Evolutionary conservation across 345 rosid species (phyloP).

Genomic region (Populus tremula): DNA sequence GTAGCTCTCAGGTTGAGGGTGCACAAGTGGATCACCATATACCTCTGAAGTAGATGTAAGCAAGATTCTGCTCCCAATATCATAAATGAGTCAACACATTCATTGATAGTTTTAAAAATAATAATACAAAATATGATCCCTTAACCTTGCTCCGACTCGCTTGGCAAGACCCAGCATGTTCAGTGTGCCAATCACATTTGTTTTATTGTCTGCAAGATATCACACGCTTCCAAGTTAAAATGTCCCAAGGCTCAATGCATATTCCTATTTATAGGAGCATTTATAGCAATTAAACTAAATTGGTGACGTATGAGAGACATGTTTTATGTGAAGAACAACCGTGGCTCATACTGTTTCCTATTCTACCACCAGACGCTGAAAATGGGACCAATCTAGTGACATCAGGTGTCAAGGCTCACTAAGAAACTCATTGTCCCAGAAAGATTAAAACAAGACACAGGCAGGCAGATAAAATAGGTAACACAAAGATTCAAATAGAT

Average conservation of each 20-base stretch:
- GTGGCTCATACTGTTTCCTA: not conserved
- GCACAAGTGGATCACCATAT: slow-evolving; percentile 91
- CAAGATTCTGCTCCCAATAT: slow-evolving; percentile 58
- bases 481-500: not conserved
- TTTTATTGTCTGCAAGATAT: slow-evolving; percentile 69
- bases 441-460: not conserved
- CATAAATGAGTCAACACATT: slow-evolving; percentile 8
- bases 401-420: not conserved
- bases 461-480: too few species aligned
- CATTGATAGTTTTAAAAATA: not conserved
- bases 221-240: slow-evolving; percentile 19
- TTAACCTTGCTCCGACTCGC: slow-evolving; percentile 94
- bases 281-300: not conserved
- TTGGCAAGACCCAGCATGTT: slow-evolving; percentile 98
- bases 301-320: not conserved
- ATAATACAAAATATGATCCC: not conserved
- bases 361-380: not conserved
- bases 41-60: slow-evolving; percentile 97
- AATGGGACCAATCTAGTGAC: not conserved
- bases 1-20: slow-evolving; percentile 89
- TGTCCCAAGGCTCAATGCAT: not conserved
- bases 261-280: not conserved
- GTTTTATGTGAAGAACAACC: not conserved
- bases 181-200: slow-evolving; percentile 95
- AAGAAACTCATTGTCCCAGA: not conserved